Conservation (phyloP, 176 grass and related monocot genomes). For the Bonia amplexicaulis region DNA sequence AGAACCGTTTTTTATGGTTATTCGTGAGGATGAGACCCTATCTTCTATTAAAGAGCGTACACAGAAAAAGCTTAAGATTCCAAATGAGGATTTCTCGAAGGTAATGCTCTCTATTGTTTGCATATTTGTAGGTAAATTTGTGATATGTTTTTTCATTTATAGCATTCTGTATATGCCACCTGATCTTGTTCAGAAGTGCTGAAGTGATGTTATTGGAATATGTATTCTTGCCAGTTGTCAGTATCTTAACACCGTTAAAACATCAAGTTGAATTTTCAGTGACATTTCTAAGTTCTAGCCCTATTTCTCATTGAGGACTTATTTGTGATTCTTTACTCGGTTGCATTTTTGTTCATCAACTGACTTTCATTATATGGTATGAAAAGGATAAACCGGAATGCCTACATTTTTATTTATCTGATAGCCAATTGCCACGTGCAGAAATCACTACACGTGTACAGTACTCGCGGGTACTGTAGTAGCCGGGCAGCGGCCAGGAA, state of each 20-base stretch:
- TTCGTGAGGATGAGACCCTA: slow-evolving; percentile 85
- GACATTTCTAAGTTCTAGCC: neutral
- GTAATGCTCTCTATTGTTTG: slow-evolving; percentile 35
- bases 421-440: neutral
- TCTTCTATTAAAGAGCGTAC: slow-evolving; percentile 83
- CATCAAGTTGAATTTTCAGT: neutral
- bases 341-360: neutral
- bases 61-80: slow-evolving; percentile 87
- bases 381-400: neutral
- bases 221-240: neutral
- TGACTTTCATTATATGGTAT: neutral
- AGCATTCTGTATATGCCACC: neutral
- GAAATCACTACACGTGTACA: too few relatives aligned
- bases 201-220: neutral
- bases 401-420: neutral
- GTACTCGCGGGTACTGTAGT: too few relatives aligned
- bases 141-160: neutral
- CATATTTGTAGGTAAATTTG: neutral
- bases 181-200: neutral
- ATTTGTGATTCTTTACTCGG: neutral
- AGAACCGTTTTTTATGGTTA: slow-evolving; percentile 96
- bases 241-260: neutral
- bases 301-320: neutral
- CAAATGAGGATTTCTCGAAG: slow-evolving; percentile 88
- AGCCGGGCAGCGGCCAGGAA: too few relatives aligned